Evolutionary conservation across 2,329 filamentous ascomycete genomes (phyloP).

Genomic region (Chaetothyriales sp.): DNA sequence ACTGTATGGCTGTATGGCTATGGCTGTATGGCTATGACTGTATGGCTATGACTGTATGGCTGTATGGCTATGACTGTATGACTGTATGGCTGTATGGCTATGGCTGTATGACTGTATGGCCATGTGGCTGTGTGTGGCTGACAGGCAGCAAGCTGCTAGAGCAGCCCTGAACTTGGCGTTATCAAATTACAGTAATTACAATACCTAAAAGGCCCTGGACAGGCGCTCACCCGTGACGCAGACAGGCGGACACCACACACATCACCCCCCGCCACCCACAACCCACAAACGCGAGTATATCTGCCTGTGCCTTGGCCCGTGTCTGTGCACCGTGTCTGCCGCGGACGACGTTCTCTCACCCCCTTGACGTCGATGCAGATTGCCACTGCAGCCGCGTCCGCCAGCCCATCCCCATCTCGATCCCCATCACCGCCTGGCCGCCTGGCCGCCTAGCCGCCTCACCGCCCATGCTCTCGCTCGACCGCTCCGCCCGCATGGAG

Average conservation of each 20-base stretch:
- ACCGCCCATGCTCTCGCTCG: not conserved
- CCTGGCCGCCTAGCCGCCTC: not conserved
- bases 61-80: no score
- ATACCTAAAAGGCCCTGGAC: not conserved
- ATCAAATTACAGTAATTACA: not conserved
- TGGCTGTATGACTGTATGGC: no score
- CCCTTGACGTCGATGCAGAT: not conserved
- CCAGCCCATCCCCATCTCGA: not conserved
- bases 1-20: no score
- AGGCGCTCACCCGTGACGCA: not conserved
- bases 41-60: no score
- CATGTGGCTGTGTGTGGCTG: no score
- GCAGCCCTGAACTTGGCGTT: no score
- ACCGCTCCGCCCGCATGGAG: not conserved
- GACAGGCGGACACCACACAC: not conserved
- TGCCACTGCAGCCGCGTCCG: not conserved
- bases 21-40: no score
- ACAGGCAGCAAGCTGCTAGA: no score
- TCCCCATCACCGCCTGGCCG: not conserved
- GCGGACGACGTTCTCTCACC: no score
- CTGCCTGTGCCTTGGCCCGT: not conserved
- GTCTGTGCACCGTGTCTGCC: not conserved
- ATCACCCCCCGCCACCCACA: not conserved
- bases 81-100: no score
- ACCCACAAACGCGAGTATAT: no score